Percentiles rank a stretch among this genome's conserved stretches.
Evolutionary conservation across 495 filamentous ascomycete genomes (phyloP).

Genomic region (Xylona heveae): DNA sequence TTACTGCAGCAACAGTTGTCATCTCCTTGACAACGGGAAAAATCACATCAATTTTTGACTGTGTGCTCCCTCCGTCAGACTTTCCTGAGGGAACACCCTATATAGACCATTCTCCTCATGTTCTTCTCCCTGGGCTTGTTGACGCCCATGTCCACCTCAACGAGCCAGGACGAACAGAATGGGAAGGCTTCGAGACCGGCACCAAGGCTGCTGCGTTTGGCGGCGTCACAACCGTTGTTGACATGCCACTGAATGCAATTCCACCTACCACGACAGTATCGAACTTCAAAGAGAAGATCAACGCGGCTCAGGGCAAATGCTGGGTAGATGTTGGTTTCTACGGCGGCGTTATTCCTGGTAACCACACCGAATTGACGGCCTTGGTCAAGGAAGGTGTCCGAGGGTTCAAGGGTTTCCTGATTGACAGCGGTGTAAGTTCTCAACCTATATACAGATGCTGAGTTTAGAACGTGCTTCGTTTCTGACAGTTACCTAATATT

Average conservation of each 20-base stretch:
- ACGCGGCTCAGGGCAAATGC: slow-evolving; percentile 71
- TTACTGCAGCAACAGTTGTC: slow-evolving; percentile 61
- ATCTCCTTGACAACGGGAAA: slow-evolving; percentile 64
- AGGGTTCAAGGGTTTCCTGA: slow-evolving; percentile 95
- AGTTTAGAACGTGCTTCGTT: slow-evolving; percentile 2
- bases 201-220: slow-evolving; percentile 88
- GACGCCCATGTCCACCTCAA: slow-evolving; percentile 98
- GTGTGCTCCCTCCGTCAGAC: slow-evolving; percentile 43
- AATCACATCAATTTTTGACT: slow-evolving; percentile 56
- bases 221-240: slow-evolving; percentile 91
- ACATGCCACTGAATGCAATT: slow-evolving; percentile 97
- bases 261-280: slow-evolving; percentile 83
- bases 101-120: slow-evolving; percentile 64
- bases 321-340: slow-evolving; percentile 99
- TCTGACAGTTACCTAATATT: neutral
- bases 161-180: slow-evolving; percentile 92
- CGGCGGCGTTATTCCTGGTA: slow-evolving; percentile 85
- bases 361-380: slow-evolving; percentile 54
- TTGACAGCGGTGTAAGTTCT: slow-evolving; percentile 74
- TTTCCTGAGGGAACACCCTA: slow-evolving; percentile 60
- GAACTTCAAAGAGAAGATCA: slow-evolving; percentile 64
- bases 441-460: slow-evolving; percentile 1
- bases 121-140: slow-evolving; percentile 79
- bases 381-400: slow-evolving; percentile 71
- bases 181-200: slow-evolving; percentile 93